A percentile compares a stretch with the other conserved stretches of the same genome.
phyloP scores from a whole-genome alignment of 768 basidiomycete species.

The Baorangia bicolor region DNA sequence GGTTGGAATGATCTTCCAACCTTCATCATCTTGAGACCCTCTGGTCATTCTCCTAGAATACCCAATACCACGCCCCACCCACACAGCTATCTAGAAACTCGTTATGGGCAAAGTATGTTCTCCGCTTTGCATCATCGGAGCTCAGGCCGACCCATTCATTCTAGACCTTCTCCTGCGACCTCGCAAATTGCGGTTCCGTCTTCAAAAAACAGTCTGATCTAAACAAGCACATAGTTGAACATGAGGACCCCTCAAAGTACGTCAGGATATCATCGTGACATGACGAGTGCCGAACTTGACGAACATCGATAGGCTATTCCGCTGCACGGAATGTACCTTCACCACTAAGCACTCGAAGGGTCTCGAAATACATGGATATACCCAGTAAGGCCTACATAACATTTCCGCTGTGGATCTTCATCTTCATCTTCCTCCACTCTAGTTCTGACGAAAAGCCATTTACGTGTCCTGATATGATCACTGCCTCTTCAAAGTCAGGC shows the following conservation, averaged over 20 bases:
- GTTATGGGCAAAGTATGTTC: slow-evolving; percentile 6
- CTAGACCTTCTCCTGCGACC: neutral
- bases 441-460: neutral
- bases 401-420: neutral
- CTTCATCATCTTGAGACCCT: neutral
- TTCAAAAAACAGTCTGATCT: neutral
- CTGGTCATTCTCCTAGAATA: neutral
- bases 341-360: neutral
- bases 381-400: neutral
- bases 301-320: neutral
- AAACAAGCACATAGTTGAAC: neutral
- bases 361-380: neutral
- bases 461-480: neutral
- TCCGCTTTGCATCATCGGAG: neutral
- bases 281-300: neutral
- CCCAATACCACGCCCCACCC: neutral
- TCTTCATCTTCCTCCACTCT: neutral
- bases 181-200: neutral
- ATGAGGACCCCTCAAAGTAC: neutral
- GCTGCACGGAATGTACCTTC: neutral
- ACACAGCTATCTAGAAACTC: neutral
- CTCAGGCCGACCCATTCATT: neutral
- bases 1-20: neutral
- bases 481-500: neutral
- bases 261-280: neutral